Base-by-base conservation (phyloP, 257 asterid genomes). In the Solanum corneliomulleri region DNA sequence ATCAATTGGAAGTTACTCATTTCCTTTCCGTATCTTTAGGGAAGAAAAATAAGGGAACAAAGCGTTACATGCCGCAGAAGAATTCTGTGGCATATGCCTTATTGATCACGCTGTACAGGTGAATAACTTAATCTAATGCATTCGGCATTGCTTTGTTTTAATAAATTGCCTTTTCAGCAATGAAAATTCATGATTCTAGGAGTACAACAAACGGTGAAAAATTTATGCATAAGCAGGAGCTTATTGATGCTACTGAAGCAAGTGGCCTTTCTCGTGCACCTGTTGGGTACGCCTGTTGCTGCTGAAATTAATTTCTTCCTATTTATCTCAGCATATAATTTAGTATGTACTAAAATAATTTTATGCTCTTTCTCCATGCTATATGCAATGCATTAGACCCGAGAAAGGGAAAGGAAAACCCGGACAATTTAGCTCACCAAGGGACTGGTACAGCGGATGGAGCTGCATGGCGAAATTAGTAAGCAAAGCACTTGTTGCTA, bases 391-490 rank as follows among this genome's bases (percentile, higher is more conserved):
- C 60, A 86, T 84, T 87, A 97, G 99, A 93, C 97, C 99, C 84
- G 99, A 95, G 84, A 92, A 93, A 87, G 95, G 93, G 85, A 96
- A 95, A 88, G 98, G 96, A 78, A 94, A 94, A 92, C 92, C 95
- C 71, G 97, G 95, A 85, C 92, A 93, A 91, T 97, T 98, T 86
- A 93, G 93, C 93, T 95, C 99, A 78, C 92, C 96, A 39, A 90
- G 91, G 92, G 98, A 94, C 87, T 95, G 99, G 99, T 97, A 97
- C 94, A 94, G 89, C 82, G 99, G 99, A 91, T 97, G 99, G 99
- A 94, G 87, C 91, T 93, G 98, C 93, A 97, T 97, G 99, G 94
- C 90, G 91, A 95, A 97, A 5, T 91, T 97, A 87, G 84, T 95
- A 87, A 87, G 90, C 21, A 93, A 91, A 92, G 98, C 99, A 88